These are phyloP conservation scores for Teratosphaeria nubilosa DNA, from an alignment of 2,329 filamentous ascomycete genomes.

Conservation along the genomic window DNA sequence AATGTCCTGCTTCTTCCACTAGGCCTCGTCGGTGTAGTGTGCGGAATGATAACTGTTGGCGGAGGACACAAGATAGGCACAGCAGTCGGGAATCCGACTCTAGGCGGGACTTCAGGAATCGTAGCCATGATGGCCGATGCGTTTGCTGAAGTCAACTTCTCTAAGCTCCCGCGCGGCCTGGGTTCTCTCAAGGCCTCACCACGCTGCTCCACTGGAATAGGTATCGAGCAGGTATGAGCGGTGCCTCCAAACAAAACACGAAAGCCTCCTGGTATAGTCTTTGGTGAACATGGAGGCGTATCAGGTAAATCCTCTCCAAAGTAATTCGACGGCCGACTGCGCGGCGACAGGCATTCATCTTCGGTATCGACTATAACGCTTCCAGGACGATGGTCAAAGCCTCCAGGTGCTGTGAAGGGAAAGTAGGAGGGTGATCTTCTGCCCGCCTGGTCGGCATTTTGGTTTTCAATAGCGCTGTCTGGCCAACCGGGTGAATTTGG, in stretches of 20 bases:
- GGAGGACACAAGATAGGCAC: slow-evolving; percentile 17
- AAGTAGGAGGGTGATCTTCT: slow-evolving; percentile 10
- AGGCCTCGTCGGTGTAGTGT: neutral
- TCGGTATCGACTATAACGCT: neutral
- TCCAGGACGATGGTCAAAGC: neutral
- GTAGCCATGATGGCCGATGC: slow-evolving; percentile 23
- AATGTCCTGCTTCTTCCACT: neutral
- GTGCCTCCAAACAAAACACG: slow-evolving; percentile 6
- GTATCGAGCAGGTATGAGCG: neutral
- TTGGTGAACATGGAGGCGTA: slow-evolving; percentile 31
- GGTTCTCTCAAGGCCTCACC: neutral
- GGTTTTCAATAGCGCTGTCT: neutral
- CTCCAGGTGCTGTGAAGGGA: slow-evolving; percentile 9
- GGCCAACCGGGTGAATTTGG: slow-evolving; percentile 17
- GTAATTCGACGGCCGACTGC: slow-evolving; percentile 10
- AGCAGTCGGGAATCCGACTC: slow-evolving; percentile 12
- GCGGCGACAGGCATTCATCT: slow-evolving; percentile 6
- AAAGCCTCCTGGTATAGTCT: slow-evolving; percentile 19
- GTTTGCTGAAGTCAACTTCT: slow-evolving; percentile 22
- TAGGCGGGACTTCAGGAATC: slow-evolving; percentile 7
- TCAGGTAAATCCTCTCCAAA: slow-evolving; percentile 8
- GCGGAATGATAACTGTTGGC: neutral
- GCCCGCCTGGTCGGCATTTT: slow-evolving; percentile 1
- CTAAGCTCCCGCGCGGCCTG: slow-evolving; percentile 1
- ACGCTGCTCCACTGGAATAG: neutral